Evolutionary conservation across 225 moss, liverwort and hornwort genomes (phyloP).

Genomic region (Takakia lepidozioides): DNA sequence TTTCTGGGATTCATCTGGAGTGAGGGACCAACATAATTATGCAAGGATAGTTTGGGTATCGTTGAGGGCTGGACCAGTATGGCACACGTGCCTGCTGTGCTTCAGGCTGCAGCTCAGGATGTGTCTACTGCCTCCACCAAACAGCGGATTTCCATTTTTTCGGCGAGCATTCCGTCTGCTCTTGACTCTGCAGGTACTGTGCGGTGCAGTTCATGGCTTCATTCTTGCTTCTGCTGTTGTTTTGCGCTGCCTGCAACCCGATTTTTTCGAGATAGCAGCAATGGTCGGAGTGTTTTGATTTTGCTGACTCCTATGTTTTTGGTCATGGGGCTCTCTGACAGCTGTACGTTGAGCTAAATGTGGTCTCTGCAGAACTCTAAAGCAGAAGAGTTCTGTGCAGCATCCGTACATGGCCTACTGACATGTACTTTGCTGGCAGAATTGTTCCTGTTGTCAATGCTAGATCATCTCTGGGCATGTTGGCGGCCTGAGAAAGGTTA

Average conservation of each 20-base stretch:
- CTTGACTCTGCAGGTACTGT: slow-evolving; percentile 9
- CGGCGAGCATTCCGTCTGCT: slow-evolving; percentile 26
- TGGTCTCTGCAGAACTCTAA: too few species aligned
- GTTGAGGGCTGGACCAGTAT: not conserved
- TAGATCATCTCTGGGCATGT: not conserved
- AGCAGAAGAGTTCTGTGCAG: too few species aligned
- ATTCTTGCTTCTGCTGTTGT: not conserved
- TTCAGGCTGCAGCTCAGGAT: slow-evolving; percentile 37
- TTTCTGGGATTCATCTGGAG: too few species aligned
- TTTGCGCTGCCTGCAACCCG: not conserved
- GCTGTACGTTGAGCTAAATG: not conserved
- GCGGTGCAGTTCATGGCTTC: not conserved
- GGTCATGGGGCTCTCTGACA: not conserved
- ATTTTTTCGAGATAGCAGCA: not conserved
- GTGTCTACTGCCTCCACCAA: slow-evolving; percentile 62
- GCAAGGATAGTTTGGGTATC: too few species aligned
- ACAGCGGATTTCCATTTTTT: slow-evolving; percentile 54
- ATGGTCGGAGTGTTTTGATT: not conserved
- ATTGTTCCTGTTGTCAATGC: not conserved
- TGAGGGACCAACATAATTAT: too few species aligned
- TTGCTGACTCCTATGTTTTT: not conserved
- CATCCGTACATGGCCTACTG: too few species aligned
- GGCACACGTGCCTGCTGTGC: not conserved
- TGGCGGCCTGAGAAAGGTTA: not conserved
- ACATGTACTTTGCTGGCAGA: too few species aligned